These are phyloP conservation scores for Yamadazyma akitaensis DNA, from an alignment of 805 yeast species.

Conservation along the genomic window DNA sequence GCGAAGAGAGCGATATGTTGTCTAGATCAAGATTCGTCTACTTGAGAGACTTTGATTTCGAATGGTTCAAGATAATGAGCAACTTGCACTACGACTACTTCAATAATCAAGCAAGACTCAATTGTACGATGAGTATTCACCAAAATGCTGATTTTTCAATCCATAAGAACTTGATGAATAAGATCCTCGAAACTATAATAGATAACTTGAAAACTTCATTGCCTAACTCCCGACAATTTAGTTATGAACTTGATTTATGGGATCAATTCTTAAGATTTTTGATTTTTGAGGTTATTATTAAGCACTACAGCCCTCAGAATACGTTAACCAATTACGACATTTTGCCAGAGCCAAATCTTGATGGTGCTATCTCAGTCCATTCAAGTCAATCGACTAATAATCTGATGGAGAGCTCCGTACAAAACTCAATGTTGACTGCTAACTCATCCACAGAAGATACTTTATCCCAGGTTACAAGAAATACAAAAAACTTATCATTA, in stretches of 20 bases:
- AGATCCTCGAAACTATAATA: constrained; percentile 16
- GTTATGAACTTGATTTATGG: constrained; percentile 19
- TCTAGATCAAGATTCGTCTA: constrained; percentile 17
- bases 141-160: constrained; percentile 7
- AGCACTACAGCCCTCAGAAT: constrained; percentile 8
- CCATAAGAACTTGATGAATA: constrained; percentile 14
- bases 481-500: constrained; percentile 25
- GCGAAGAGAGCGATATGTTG: constrained; percentile 6
- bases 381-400: constrained; percentile 1
- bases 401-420: neutral
- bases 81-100: constrained; percentile 16
- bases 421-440: constrained; percentile 4
- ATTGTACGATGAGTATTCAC: constrained; percentile 5
- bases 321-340: constrained; percentile 4
- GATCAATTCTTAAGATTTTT: constrained; percentile 17
- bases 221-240: constrained; percentile 3
- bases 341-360: constrained; percentile 15
- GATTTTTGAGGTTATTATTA: constrained; percentile 15
- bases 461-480: constrained; percentile 22
- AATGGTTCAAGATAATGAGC: constrained; percentile 20
- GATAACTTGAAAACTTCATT: constrained; percentile 17
- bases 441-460: constrained; percentile 2
- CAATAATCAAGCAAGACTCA: constrained; percentile 12
- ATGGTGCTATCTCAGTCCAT: constrained; percentile 2
- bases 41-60: constrained; percentile 21